These are phyloP conservation scores for Geotrichum citri-aurantii DNA, from an alignment of 1,139 yeast species.

Conservation along the genomic window DNA sequence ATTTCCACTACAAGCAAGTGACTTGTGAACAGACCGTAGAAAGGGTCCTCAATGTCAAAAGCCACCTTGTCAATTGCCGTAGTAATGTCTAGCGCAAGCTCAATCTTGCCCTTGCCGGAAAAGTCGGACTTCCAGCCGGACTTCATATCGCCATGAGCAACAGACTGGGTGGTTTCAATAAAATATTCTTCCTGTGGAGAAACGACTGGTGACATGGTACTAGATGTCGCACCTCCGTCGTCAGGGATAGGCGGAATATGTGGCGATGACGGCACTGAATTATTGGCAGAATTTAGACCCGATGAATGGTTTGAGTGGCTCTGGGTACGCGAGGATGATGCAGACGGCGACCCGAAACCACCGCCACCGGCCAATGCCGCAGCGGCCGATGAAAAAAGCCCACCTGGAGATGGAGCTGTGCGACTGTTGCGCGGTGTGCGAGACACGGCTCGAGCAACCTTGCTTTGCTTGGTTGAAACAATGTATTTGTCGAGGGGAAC, in stretches of 20 bases:
- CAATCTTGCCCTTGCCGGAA: slow-evolving; percentile 66
- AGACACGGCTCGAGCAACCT: not conserved
- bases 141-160: slow-evolving; percentile 74
- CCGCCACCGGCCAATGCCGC: slow-evolving; percentile 1
- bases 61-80: slow-evolving; percentile 50
- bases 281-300: not conserved
- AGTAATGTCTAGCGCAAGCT: slow-evolving; percentile 36
- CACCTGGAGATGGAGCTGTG: slow-evolving; percentile 1
- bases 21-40: slow-evolving; percentile 64
- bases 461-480: not conserved
- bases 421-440: not conserved
- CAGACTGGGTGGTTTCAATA: slow-evolving; percentile 65
- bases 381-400: slow-evolving; percentile 1
- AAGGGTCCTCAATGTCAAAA: slow-evolving; percentile 79
- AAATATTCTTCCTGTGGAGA: slow-evolving; percentile 37
- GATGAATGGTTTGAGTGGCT: not conserved
- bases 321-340: not conserved
- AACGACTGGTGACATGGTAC: slow-evolving; percentile 25
- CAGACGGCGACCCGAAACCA: not conserved
- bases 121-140: slow-evolving; percentile 95
- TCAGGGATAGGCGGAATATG: not conserved
- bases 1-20: slow-evolving; percentile 79
- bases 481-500: slow-evolving; percentile 5
- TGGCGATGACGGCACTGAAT: slow-evolving; percentile 1
- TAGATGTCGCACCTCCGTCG: not conserved